Evolutionary conservation across 2,329 filamentous ascomycete species (phyloP).

Genomic region (Neofusicoccum sp.): DNA sequence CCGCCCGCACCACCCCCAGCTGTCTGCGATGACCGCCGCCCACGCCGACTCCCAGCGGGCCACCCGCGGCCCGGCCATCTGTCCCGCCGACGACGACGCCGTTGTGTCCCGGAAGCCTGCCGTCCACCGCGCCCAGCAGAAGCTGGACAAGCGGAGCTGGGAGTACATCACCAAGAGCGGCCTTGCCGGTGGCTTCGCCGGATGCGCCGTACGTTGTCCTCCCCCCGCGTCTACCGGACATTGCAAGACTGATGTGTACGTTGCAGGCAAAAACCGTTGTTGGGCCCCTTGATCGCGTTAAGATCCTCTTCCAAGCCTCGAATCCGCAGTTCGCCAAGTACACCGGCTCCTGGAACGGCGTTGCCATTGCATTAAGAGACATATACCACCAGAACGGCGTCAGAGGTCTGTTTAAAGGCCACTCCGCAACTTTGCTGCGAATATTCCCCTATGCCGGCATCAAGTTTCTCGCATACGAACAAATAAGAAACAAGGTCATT

Average conservation of each 20-base stretch:
- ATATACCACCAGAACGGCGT: constrained; percentile 76
- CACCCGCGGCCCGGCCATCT: constrained; percentile 41
- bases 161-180: constrained; percentile 84
- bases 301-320: constrained; percentile 95
- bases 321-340: constrained; percentile 95
- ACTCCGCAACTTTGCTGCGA: constrained; percentile 87
- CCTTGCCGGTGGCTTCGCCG: constrained; percentile 83
- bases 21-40: constrained; percentile 26
- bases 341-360: constrained; percentile 81
- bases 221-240: neutral
- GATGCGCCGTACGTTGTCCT: constrained; percentile 71
- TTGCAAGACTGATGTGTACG: neutral
- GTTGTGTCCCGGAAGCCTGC: constrained; percentile 41
- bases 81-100: constrained; percentile 54
- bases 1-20: constrained; percentile 9
- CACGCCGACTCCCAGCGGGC: constrained; percentile 23
- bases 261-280: constrained; percentile 88
- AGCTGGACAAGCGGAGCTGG: constrained; percentile 67
- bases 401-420: constrained; percentile 81
- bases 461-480: constrained; percentile 97
- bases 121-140: constrained; percentile 33
- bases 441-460: constrained; percentile 98
- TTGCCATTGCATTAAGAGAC: constrained; percentile 76
- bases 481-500: constrained; percentile 81
- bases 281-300: constrained; percentile 92